phyloP scores from a whole-genome alignment of 768 basidiomycete species.

The Infundibulicybe gibba region DNA sequence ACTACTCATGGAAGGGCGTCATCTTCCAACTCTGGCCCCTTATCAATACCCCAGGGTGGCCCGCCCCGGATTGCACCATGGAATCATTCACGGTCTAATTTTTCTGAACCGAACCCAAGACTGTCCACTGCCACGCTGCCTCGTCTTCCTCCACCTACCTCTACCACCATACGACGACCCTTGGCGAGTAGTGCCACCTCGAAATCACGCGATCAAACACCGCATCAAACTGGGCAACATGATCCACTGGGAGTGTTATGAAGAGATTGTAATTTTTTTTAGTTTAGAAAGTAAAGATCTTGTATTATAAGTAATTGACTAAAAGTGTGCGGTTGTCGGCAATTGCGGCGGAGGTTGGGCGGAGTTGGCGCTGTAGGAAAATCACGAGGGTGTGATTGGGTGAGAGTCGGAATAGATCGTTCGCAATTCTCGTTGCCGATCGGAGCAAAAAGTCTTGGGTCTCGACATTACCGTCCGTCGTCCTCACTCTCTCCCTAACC shows the following conservation, averaged over 20 bases:
- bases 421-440: constrained; percentile 4
- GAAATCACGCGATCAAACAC: constrained; percentile 24
- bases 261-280: constrained; percentile 4
- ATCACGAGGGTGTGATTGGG: constrained; percentile 41
- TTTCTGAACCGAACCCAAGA: constrained; percentile 25
- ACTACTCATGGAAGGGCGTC: too few relatives aligned
- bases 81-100: constrained; percentile 54
- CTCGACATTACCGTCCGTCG: background rate
- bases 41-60: constrained; percentile 2
- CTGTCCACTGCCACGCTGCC: constrained; percentile 43
- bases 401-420: constrained; percentile 26
- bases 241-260: constrained; percentile 38
- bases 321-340: background rate
- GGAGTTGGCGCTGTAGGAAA: constrained; percentile 19
- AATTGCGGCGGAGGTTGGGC: constrained; percentile 1
- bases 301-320: background rate
- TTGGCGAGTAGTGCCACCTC: constrained; percentile 10
- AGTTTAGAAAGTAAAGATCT: background rate
- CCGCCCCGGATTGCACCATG: constrained; percentile 39
- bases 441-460: background rate
- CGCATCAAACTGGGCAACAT: constrained; percentile 19
- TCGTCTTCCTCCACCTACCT: constrained; percentile 47
- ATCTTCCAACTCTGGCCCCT: constrained; percentile 6
- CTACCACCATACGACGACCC: constrained; percentile 28
- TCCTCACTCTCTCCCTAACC: constrained; percentile 15